Evolutionary conservation across 2,329 filamentous ascomycete genomes (phyloP).

Genomic region (Colletotrichum sojae): DNA sequence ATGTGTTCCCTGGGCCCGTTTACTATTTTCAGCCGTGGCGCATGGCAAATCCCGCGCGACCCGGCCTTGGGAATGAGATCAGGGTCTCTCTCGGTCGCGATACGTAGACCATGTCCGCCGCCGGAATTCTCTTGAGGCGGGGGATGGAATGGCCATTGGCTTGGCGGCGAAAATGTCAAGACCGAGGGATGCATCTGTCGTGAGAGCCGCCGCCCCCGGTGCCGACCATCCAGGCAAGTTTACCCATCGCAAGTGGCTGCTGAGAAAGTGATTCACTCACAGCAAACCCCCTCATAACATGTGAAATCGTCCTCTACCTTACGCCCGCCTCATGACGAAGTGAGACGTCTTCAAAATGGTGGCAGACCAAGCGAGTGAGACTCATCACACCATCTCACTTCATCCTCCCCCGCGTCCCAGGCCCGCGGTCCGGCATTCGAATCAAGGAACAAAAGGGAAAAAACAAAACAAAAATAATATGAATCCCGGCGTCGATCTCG

Average conservation of each 20-base stretch:
- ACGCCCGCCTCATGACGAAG: no score
- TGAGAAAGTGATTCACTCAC: background rate
- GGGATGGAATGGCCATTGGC: conserved; percentile 6
- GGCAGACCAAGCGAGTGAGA: no score
- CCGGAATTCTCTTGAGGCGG: no score
- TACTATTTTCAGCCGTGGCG: conserved; percentile 33
- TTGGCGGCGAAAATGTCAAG: background rate
- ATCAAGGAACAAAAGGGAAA: background rate
- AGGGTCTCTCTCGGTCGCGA: no score
- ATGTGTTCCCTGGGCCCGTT: background rate
- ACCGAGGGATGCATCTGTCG: conserved; percentile 10
- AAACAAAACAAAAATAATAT: background rate
- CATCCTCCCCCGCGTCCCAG: background rate
- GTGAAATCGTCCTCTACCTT: no score
- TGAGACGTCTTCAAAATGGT: background rate
- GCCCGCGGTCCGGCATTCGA: background rate
- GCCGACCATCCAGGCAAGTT: background rate
- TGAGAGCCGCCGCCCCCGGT: background rate
- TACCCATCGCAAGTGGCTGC: background rate
- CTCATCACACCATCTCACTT: no score
- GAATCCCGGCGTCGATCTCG: conserved; percentile 31
- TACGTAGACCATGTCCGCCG: no score
- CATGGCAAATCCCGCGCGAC: conserved; percentile 6
- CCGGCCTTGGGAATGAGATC: no score
- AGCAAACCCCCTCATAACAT: no score